Base-by-base conservation (phyloP, 805 yeast species). In the Cyberlindnera maritima region DNA sequence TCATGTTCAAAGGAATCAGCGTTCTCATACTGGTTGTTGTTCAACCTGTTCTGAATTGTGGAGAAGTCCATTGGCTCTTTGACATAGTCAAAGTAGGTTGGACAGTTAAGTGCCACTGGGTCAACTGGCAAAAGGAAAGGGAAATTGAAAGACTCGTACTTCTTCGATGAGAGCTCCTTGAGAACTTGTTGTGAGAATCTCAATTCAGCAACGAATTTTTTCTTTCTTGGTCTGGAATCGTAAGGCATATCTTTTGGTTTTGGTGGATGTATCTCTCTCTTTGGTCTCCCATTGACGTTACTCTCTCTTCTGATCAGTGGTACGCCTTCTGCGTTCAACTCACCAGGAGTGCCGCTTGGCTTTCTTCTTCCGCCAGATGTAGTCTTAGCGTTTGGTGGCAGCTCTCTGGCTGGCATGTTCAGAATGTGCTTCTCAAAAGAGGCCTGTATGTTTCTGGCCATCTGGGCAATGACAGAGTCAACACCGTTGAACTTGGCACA, bases 181-280 rank as follows among this genome's bases (percentile, higher is more conserved):
- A 94, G 67, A 3, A 91, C 80, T 62, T 80, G 86, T 56, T 80
- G 85, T 63, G 96, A 88, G 67, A 85, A 94, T 61, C 91, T 77
- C 63, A 94, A 77, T 65, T 92, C 97, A 10, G 92, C 85, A 34
- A 92, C 95, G 62, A 75, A 82, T 71, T 89, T 92, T 78, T 92
- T 91, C 69, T 88, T 88, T 55, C 95, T 80, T 39, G 99, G 99
- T 62, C 91, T 76, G 44, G 81, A 81, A 60, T 90, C 97, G 60
- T 88, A 89, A 3, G 96, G 95, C 65, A 91, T 80, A 63, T 94
- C 97, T 62, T 88, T 88, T 28, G 96, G 88, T 62, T 87, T 85
- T 44, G 99, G 99, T 3, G 99, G 99, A 64, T 91, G 97, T 40
- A 94, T 89, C 56, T 89, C 94, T 56, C 99, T 80, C 67, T 92